Conservation (phyloP, 2,329 filamentous ascomycete genomes). For the Pestalotiopsis sp. region DNA sequence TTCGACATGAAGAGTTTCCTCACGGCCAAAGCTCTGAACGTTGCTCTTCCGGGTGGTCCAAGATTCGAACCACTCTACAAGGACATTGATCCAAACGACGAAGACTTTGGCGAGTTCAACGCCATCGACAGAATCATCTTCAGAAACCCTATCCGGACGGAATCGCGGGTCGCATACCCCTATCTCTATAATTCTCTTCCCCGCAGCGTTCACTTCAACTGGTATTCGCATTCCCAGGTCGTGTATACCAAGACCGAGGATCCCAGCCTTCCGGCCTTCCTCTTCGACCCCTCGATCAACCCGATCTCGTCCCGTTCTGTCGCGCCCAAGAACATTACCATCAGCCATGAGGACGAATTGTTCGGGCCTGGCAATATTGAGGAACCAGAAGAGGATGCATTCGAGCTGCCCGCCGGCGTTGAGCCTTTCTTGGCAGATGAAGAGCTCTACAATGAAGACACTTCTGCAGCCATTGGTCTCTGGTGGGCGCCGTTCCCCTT, state of each 20-base stretch:
- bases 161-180: slow-evolving; percentile 92
- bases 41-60: slow-evolving; percentile 95
- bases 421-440: slow-evolving; percentile 91
- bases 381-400: slow-evolving; percentile 76
- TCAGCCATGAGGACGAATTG: slow-evolving; percentile 91
- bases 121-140: slow-evolving; percentile 99
- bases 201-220: slow-evolving; percentile 87
- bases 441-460: slow-evolving; percentile 85
- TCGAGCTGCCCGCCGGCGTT: slow-evolving; percentile 75
- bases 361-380: slow-evolving; percentile 80
- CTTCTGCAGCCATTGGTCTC: slow-evolving; percentile 83
- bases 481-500: slow-evolving; percentile 99
- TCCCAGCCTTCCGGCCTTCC: slow-evolving; percentile 88
- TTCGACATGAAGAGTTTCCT: slow-evolving; percentile 95
- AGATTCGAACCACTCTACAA: slow-evolving; percentile 98
- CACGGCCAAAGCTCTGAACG: slow-evolving; percentile 94
- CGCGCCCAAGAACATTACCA: slow-evolving; percentile 87
- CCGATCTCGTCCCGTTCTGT: slow-evolving; percentile 95
- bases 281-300: slow-evolving; percentile 97
- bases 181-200: slow-evolving; percentile 96
- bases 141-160: slow-evolving; percentile 88
- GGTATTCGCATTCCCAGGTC: slow-evolving; percentile 91
- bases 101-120: slow-evolving; percentile 99
- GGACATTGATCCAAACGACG: slow-evolving; percentile 97
- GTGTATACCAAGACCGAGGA: slow-evolving; percentile 90